Percentiles rank a stretch among this genome's conserved stretches.
These are phyloP conservation scores for Dichomitus squalens DNA, from an alignment of 1,284 basidiomycete species.

Conservation along the genomic window DNA sequence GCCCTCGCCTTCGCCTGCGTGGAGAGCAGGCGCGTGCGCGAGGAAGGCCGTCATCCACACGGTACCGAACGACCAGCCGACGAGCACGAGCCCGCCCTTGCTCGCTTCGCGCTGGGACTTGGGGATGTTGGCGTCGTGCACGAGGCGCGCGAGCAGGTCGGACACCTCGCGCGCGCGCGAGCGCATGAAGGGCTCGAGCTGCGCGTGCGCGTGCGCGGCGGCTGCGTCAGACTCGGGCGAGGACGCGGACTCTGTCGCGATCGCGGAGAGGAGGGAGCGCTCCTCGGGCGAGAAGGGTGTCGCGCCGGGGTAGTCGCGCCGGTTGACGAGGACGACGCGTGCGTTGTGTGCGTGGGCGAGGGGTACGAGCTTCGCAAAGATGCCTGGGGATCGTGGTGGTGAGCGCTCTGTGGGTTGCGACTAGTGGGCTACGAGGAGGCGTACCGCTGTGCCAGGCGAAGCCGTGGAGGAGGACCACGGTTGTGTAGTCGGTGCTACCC, in stretches of 20 bases:
- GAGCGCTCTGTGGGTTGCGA: background rate
- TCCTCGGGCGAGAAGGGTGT: conserved; percentile 3
- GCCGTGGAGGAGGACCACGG: conserved; percentile 31
- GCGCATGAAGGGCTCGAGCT: conserved; percentile 16
- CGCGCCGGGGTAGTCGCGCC: conserved; percentile 11
- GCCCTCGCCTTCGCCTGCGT: background rate
- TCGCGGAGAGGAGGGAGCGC: conserved; percentile 20
- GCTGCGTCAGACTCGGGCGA: conserved; percentile 9
- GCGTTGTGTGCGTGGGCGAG: background rate
- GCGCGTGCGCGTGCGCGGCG: background rate
- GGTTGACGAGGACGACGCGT: conserved; percentile 13
- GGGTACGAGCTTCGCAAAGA: background rate
- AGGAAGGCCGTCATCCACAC: conserved; percentile 22
- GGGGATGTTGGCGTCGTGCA: conserved; percentile 26
- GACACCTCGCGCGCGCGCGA: conserved; percentile 23
- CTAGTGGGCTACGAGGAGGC: too few species aligned
- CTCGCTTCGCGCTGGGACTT: background rate
- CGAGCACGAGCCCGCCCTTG: conserved; percentile 29
- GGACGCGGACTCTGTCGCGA: background rate
- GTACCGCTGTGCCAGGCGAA: conserved; percentile 28
- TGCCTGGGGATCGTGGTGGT: background rate
- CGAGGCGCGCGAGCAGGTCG: conserved; percentile 27
- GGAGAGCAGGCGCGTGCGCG: conserved; percentile 17
- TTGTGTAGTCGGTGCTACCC: conserved; percentile 23
- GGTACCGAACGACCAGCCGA: conserved; percentile 30